These are phyloP conservation scores for Termitomyces sp. DNA, from an alignment of 768 basidiomycete species.

Conservation along the genomic window DNA sequence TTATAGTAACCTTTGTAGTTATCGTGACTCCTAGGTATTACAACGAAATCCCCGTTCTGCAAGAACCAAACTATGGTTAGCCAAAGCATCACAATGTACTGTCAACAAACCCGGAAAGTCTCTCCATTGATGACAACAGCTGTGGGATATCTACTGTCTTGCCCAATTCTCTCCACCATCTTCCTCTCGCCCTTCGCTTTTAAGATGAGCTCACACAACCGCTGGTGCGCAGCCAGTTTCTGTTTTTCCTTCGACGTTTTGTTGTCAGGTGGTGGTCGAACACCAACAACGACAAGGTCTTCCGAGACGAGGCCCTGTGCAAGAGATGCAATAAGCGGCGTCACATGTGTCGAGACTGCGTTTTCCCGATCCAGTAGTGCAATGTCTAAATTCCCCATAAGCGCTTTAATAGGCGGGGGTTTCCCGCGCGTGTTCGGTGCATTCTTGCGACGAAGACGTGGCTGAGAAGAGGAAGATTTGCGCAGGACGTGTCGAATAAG, in stretches of 20 bases:
- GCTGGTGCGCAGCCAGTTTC: constrained; percentile 21
- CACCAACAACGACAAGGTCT: constrained; percentile 50
- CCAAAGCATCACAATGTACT: constrained; percentile 10
- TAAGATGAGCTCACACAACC: constrained; percentile 26
- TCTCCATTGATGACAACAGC: constrained; percentile 41
- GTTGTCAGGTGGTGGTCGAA: constrained; percentile 29
- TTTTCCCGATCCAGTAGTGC: constrained; percentile 53
- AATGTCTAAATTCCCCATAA: constrained; percentile 48
- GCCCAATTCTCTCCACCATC: constrained; percentile 29
- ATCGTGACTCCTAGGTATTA: constrained; percentile 36
- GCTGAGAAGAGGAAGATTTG: constrained; percentile 13
- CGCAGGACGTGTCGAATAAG: constrained; percentile 26
- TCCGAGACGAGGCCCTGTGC: constrained; percentile 54
- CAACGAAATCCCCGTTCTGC: constrained; percentile 64
- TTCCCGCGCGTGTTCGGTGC: constrained; percentile 9
- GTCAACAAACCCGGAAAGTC: constrained; percentile 38
- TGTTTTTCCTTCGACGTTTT: constrained; percentile 24
- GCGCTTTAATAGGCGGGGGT: constrained; percentile 17
- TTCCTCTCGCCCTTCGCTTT: constrained; percentile 23
- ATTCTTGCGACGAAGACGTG: constrained; percentile 9
- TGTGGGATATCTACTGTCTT: constrained; percentile 32
- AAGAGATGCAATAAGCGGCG: constrained; percentile 52
- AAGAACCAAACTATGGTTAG: not conserved
- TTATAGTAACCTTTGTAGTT: constrained; percentile 24
- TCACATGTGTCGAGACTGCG: constrained; percentile 59